Evolutionary conservation across 1,139 yeast species (phyloP), one percentile per base, ranked within the genome.

Genomic region (Pichia sp.): DNA sequence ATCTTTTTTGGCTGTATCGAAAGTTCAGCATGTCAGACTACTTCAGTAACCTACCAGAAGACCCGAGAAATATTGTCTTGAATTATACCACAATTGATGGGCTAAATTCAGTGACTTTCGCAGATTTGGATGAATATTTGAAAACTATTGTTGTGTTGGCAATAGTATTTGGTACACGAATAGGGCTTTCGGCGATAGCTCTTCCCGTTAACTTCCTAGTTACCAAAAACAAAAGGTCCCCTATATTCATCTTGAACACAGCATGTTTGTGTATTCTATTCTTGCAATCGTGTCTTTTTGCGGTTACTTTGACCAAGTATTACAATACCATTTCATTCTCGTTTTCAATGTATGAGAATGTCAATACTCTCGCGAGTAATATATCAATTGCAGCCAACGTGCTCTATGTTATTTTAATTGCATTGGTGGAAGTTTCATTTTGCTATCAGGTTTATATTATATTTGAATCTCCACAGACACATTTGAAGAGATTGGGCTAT

Each of bases 221-320:
- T 8, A 74, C 82, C 6, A 76, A 73, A 46, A 77, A 75, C 55
- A 80, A 75, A 62, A 77, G 71, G 45, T 80, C 90, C 0, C 87
- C 90, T 4, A 80, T 90, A 38, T 90, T 88, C 67, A 69, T 84
- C 26, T 71, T 89, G 53, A 90, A 90, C 69, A 84, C 82, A 64
- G 54, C 74, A 2, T 80, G 87, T 19, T 74, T 90, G 53, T 53
- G 80, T 2, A 67, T 81, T 4, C 70, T 84, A 46, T 69, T 85
- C 5, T 57, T 88, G 11, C 86, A 85, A 56, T 80, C 89, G 1
- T 75, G 77, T 5, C 71, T 87, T n/a, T 84, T 76, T 68, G 65
- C 85, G 34, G 75, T 71, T 16, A 82, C 81, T 59, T 67, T 84
- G 32, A 65, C 77, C 41, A 81, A 86, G 4, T 76, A 83, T 0